Base-by-base conservation (phyloP, 2,329 filamentous ascomycete genomes). In the Pseudogymnoascus destructans region DNA sequence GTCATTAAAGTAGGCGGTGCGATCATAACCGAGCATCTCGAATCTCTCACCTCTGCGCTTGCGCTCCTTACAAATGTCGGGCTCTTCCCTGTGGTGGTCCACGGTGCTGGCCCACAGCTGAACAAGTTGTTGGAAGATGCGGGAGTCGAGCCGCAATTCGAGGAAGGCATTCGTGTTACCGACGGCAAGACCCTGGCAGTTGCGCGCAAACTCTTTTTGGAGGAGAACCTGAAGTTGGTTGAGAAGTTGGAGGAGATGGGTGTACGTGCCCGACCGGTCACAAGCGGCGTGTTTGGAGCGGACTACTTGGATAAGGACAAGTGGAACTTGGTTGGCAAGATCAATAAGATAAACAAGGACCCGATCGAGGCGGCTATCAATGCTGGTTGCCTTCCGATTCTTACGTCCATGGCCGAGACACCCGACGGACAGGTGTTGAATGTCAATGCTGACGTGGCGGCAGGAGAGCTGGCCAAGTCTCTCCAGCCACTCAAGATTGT, bases 1-100 rank as follows among this genome's bases (percentile, higher is more conserved):
- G 92, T 98, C 55, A 95, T 98, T 74, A 98, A 98, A 77, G 92
- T 97, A 59, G 93, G 92, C 62, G 93, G 92, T 62, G 93, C 92
- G 63, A 96, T 97, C 68, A 80, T 98, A 67, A 95, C 89, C 61
- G 91, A 97, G 70, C 87, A 96, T 73, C 79, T 97, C 59, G 87
- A 95, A 71, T 90, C 91, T 67, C 82, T 98, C 59, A 95, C 89
- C 69, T 86, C 87, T 58, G 91, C 88, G 55, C 79, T 97, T 60
- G 86, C 89, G 25, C 95, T 97, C 74, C 81, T 97, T 55, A 92
- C 95, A 74, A 87, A 95, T 77, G 89, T 97, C 69, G 90, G 91
- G 38, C 80, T 98, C 38, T 96, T 89, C 74, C 93, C 93, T 52
- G 87, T 97, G 66, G 89, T 98, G 58, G 91, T 97, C 35, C 93